phyloP scores from a whole-genome alignment of 352 stramenopile species.

The Albugo candida region DNA sequence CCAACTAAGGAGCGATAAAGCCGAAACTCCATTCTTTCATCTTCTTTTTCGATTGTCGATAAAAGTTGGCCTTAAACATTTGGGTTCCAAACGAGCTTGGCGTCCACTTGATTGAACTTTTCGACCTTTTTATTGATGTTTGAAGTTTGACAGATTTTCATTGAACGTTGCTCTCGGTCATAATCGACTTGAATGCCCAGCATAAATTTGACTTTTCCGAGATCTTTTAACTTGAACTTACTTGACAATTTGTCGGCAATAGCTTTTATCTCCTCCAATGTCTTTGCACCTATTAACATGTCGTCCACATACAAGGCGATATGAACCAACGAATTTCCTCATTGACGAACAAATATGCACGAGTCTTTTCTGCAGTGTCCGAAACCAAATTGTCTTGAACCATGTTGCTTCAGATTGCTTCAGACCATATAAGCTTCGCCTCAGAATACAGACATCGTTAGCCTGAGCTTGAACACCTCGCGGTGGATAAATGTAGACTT shows the following conservation, averaged over 20 bases:
- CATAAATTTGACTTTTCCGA: conserved; percentile 8
- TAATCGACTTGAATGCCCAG: conserved; percentile 12
- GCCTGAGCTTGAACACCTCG: no score
- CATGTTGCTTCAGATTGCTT: conserved; percentile 13
- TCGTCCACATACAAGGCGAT: conserved; percentile 10
- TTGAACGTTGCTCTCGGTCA: conserved; percentile 1
- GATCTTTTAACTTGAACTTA: conserved; percentile 4
- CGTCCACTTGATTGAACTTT: conserved; percentile 4
- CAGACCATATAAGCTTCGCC: conserved; percentile 7
- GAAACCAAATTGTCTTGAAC: conserved; percentile 7
- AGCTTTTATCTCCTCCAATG: background rate
- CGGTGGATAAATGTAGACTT: no score
- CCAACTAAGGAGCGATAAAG: background rate
- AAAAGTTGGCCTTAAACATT: background rate
- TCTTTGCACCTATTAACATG: conserved; percentile 5
- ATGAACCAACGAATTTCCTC: conserved; percentile 1
- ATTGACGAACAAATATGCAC: conserved; percentile 3
- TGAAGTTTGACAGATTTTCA: conserved; percentile 1
- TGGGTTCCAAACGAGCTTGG: conserved; percentile 3
- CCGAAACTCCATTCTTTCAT: background rate
- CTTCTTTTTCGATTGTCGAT: background rate
- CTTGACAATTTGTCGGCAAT: background rate
- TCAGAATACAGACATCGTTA: background rate
- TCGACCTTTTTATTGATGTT: conserved; percentile 3
- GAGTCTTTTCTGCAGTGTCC: no score